Percentiles rank a stretch among this genome's conserved stretches.
Conservation (phyloP, 2,329 filamentous ascomycete species). For the Hysterium pulicare region DNA sequence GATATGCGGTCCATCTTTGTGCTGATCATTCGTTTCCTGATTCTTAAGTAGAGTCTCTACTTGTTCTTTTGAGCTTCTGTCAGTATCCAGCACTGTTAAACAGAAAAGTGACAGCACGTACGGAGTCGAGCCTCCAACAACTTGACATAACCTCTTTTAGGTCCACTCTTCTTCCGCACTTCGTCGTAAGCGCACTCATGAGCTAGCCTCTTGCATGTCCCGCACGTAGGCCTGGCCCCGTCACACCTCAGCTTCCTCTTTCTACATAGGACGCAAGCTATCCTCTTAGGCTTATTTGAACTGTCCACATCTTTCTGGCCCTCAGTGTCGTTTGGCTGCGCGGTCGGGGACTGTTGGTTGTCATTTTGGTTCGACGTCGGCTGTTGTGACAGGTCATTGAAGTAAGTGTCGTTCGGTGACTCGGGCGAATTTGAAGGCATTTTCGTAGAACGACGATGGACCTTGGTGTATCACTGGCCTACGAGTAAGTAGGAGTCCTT, state of each 20-base stretch:
- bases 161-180: slow-evolving; percentile 88
- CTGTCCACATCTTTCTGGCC: slow-evolving; percentile 45
- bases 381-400: slow-evolving; percentile 55
- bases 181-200: slow-evolving; percentile 91
- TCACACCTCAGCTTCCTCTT: slow-evolving; percentile 92
- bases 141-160: slow-evolving; percentile 92
- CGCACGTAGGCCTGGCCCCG: slow-evolving; percentile 77
- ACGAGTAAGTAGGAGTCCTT: neutral
- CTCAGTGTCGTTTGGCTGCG: slow-evolving; percentile 40
- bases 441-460: neutral
- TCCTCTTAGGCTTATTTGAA: slow-evolving; percentile 63
- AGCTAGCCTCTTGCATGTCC: slow-evolving; percentile 80
- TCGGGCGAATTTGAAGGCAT: slow-evolving; percentile 31
- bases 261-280: slow-evolving; percentile 91
- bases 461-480: neutral
- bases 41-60: slow-evolving; percentile 87
- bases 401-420: slow-evolving; percentile 47
- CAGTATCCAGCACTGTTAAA: slow-evolving; percentile 2
- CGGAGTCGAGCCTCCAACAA: slow-evolving; percentile 87
- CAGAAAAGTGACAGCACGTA: slow-evolving; percentile 47
- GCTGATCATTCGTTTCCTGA: slow-evolving; percentile 56
- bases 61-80: slow-evolving; percentile 61
- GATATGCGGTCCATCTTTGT: slow-evolving; percentile 21
- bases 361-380: slow-evolving; percentile 26
- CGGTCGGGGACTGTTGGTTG: slow-evolving; percentile 29